Conservation (phyloP, 2,329 filamentous ascomycete species). For the Fusarium sp. region DNA sequence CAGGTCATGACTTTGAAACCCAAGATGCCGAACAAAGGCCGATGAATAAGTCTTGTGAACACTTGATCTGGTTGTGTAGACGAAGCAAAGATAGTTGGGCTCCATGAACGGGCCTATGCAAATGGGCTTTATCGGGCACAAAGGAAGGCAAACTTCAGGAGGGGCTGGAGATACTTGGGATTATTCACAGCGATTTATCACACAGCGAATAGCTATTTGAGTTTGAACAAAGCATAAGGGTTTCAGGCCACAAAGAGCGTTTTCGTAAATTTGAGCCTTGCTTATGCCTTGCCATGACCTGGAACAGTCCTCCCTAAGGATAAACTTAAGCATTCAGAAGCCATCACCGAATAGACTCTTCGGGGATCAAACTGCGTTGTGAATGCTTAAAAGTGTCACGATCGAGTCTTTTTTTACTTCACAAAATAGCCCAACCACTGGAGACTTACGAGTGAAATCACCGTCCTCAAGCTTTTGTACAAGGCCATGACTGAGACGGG, state of each 20-base stretch:
- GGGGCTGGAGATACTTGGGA: neutral
- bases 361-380: neutral
- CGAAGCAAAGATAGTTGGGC: neutral
- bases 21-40: rapidly evolving
- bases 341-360: neutral
- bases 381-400: rapidly evolving
- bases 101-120: neutral
- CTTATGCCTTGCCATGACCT: neutral
- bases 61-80: rapidly evolving
- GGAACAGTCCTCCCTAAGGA: neutral
- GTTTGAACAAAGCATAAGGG: neutral
- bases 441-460: neutral
- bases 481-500: too few species aligned
- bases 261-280: too few species aligned
- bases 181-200: neutral
- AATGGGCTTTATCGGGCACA: neutral
- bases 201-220: neutral
- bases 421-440: too few species aligned
- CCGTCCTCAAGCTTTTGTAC: too few species aligned
- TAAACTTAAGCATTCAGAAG: neutral
- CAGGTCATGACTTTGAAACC: too few species aligned
- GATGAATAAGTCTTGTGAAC: rapidly evolving
- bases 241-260: rapidly evolving
- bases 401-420: too few species aligned
- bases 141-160: too few species aligned